Evolutionary conservation across 805 yeast species (phyloP).

Genomic region (Pichia deserticola): DNA sequence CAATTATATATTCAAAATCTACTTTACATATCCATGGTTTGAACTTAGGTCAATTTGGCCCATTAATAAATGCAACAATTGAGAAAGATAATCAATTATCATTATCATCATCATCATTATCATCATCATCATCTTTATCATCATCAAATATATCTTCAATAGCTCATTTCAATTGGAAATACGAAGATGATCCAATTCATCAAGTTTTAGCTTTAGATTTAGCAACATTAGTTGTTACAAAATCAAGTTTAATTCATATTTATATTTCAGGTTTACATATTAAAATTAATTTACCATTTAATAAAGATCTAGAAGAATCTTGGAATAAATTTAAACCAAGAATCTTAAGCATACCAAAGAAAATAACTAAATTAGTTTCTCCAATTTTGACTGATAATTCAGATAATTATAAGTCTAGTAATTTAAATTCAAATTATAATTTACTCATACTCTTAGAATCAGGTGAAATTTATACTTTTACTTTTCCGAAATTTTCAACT

Average conservation of each 20-base stretch:
- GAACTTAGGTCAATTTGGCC: constrained; percentile 76
- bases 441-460: constrained; percentile 46
- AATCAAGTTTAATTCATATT: constrained; percentile 53
- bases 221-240: constrained; percentile 59
- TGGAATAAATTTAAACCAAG: constrained; percentile 52
- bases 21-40: constrained; percentile 66
- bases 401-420: not conserved
- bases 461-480: constrained; percentile 48
- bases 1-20: constrained; percentile 46
- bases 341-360: constrained; percentile 34
- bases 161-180: constrained; percentile 33
- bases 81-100: constrained; percentile 19
- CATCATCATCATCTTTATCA: not conserved
- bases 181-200: constrained; percentile 42
- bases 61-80: constrained; percentile 24
- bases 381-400: constrained; percentile 14
- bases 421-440: constrained; percentile 30
- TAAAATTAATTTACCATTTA: constrained; percentile 33
- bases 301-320: constrained; percentile 32
- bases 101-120: not conserved
- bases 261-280: constrained; percentile 51
- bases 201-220: constrained; percentile 58
- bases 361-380: constrained; percentile 28
- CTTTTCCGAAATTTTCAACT: constrained; percentile 19
- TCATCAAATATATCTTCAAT: not conserved